These are phyloP conservation scores for Didymella pomorum DNA, from an alignment of 2,329 filamentous ascomycete genomes.

Conservation along the genomic window DNA sequence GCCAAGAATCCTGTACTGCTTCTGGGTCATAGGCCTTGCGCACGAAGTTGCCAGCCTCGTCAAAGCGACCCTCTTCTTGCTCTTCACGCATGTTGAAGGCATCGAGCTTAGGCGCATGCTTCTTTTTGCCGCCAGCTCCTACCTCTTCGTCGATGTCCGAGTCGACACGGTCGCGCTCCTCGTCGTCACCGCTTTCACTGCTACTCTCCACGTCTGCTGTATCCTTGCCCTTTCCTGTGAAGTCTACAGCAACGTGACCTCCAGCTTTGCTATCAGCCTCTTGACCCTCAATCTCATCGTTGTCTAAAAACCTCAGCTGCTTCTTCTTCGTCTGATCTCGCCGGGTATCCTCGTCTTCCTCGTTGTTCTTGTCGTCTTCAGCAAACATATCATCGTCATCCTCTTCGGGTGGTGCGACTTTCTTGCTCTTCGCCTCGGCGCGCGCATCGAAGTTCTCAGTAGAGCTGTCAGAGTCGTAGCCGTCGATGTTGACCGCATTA, in stretches of 20 bases:
- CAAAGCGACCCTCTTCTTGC: conserved; percentile 91
- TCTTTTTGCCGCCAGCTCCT: conserved; percentile 88
- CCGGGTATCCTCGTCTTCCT: conserved; percentile 61
- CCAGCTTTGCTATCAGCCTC: conserved; percentile 76
- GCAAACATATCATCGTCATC: conserved; percentile 79
- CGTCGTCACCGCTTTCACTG: conserved; percentile 67
- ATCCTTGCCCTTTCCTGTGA: conserved; percentile 54
- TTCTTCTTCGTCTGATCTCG: conserved; percentile 68
- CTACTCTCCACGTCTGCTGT: conserved; percentile 71
- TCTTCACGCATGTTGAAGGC: conserved; percentile 94
- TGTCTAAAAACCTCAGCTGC: conserved; percentile 66
- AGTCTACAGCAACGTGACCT: conserved; percentile 68
- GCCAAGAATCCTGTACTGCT: conserved; percentile 88
- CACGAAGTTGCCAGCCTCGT: conserved; percentile 89
- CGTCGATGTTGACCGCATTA: conserved; percentile 94
- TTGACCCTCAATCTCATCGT: conserved; percentile 79
- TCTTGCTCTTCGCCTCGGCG: conserved; percentile 65
- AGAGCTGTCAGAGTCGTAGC: conserved; percentile 92
- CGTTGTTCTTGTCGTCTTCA: conserved; percentile 65
- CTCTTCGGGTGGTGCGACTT: conserved; percentile 63
- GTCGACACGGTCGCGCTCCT: conserved; percentile 71
- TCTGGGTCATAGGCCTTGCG: conserved; percentile 89
- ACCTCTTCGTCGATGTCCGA: conserved; percentile 83
- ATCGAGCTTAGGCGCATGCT: conserved; percentile 90
- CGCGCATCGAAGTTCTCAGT: conserved; percentile 87